Conservation (phyloP, 148 eudicot species). For the Nepenthes mirabilis region DNA sequence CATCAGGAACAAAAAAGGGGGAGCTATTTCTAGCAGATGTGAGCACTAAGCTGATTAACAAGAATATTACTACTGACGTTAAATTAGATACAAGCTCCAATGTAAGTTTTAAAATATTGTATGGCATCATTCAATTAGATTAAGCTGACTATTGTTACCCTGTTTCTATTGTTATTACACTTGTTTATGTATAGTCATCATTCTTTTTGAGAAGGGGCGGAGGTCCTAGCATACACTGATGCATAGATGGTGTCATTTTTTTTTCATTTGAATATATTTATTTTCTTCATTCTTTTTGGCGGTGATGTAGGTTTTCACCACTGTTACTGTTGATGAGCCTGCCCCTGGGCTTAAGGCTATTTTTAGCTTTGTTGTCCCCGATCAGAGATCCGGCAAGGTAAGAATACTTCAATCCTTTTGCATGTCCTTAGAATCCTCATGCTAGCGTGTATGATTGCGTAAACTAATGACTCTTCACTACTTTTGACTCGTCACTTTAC, state of each 20-base stretch:
- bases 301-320: constrained; percentile 43
- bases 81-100: constrained; percentile 78
- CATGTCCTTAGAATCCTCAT: neutral
- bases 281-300: constrained; percentile 2
- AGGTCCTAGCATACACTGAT: neutral
- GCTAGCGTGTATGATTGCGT: neutral
- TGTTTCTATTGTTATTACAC: neutral
- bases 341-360: constrained; percentile 92
- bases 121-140: neutral
- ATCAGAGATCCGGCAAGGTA: constrained; percentile 95
- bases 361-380: constrained; percentile 69
- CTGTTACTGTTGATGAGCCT: constrained; percentile 76
- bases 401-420: neutral
- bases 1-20: constrained; percentile 62
- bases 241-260: neutral
- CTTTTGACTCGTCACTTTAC: neutral
- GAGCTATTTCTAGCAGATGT: constrained; percentile 57
- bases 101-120: constrained; percentile 27
- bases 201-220: neutral
- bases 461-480: neutral
- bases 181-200: neutral
- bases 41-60: constrained; percentile 53
- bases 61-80: constrained; percentile 64
- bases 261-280: neutral
- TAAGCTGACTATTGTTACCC: neutral